Percentiles rank a stretch among this genome's conserved stretches.
Conservation (phyloP, 768 basidiomycete genomes). For the Asterophora parasitica region DNA sequence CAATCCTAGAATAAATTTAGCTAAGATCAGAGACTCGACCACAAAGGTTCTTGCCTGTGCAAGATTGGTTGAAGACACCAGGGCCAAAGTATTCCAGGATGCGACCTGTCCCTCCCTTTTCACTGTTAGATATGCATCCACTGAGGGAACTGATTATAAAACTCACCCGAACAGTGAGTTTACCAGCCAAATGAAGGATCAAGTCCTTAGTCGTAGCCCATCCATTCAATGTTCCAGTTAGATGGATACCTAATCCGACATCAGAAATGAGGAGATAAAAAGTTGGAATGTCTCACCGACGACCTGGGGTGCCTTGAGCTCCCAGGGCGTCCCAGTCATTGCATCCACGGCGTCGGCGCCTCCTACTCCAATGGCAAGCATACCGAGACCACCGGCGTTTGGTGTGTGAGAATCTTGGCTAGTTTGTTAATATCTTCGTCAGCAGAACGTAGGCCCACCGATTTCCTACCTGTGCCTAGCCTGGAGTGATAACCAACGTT, state of each 20-base stretch:
- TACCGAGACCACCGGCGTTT: conserved; percentile 94
- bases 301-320: conserved; percentile 86
- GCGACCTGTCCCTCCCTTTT: conserved; percentile 89
- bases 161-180: conserved; percentile 85
- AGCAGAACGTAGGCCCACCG: not conserved
- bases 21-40: not conserved
- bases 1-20: conserved; percentile 44
- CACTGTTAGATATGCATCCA: not conserved
- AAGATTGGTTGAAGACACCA: conserved; percentile 84
- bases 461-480: conserved; percentile 69
- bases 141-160: not conserved
- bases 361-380: conserved; percentile 98
- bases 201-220: conserved; percentile 97
- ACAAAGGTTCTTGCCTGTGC: conserved; percentile 59
- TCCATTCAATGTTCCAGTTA: conserved; percentile 81
- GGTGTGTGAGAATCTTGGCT: conserved; percentile 89
- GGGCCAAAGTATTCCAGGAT: conserved; percentile 97
- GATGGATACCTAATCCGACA: conserved; percentile 65
- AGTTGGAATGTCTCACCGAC: conserved; percentile 47
- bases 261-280: not conserved
- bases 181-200: conserved; percentile 91
- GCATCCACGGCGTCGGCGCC: conserved; percentile 98
- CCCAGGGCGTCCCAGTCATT: conserved; percentile 98
- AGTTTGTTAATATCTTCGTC: not conserved
- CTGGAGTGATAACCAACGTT: conserved; percentile 30